Evolutionary conservation across 352 stramenopile genomes (phyloP).

Genomic region (Globisporangium paddicum): DNA sequence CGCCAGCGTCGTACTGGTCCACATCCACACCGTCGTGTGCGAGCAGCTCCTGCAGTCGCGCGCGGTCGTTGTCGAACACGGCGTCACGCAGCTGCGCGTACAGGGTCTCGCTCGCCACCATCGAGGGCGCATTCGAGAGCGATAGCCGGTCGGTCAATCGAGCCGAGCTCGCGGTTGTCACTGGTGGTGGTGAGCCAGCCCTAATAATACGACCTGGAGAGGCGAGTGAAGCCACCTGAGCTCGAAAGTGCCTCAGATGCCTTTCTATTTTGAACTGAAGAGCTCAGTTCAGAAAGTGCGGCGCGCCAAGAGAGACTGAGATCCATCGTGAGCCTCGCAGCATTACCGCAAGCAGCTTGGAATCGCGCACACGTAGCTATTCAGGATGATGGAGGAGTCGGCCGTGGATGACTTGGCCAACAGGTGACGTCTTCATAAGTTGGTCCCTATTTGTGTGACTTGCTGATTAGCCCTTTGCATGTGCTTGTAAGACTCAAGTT

Average conservation of each 20-base stretch:
- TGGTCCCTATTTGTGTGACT: not conserved
- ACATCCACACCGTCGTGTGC: slow-evolving; percentile 35
- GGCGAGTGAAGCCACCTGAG: too few species aligned
- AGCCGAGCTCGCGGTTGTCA: not conserved
- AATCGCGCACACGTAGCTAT: not conserved
- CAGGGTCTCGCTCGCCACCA: slow-evolving; percentile 27
- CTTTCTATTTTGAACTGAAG: slow-evolving; percentile 11
- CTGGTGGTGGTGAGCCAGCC: not conserved
- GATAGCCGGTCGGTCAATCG: too few species aligned
- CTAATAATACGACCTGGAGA: not conserved
- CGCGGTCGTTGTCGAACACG: slow-evolving; percentile 64
- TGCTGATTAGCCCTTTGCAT: not conserved
- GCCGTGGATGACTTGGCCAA: slow-evolving; percentile 61
- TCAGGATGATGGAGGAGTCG: slow-evolving; percentile 45
- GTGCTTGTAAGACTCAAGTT: slow-evolving; percentile 30
- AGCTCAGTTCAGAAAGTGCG: slow-evolving; percentile 8
- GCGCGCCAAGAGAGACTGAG: not conserved
- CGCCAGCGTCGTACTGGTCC: slow-evolving; percentile 67
- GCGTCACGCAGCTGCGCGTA: slow-evolving; percentile 69
- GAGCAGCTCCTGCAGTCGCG: slow-evolving; percentile 41
- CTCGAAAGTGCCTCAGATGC: not conserved
- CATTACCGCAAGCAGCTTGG: not conserved
- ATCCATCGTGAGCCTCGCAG: not conserved
- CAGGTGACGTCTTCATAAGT: slow-evolving; percentile 20
- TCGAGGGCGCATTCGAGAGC: not conserved